A percentile compares a stretch with the other conserved stretches of the same genome.
These are phyloP conservation scores for Epichloe typhina DNA, from an alignment of 2,329 filamentous ascomycete species.

Conservation along the genomic window DNA sequence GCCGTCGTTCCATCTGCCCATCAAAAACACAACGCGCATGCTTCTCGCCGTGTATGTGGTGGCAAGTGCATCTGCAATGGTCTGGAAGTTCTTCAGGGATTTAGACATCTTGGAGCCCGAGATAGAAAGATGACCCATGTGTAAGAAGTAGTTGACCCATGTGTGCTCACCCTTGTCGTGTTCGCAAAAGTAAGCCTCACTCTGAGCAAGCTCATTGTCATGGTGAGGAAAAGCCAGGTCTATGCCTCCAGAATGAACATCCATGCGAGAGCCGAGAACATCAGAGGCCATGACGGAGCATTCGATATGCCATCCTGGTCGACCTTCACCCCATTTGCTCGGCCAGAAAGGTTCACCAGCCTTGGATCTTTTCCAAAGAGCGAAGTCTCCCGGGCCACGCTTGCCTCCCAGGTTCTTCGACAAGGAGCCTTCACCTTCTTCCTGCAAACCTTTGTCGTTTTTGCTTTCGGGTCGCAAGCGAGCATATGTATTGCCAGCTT, in stretches of 20 bases:
- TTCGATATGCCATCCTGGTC: constrained; percentile 95
- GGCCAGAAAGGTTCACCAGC: constrained; percentile 84
- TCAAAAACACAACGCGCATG: constrained; percentile 74
- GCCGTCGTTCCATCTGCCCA: constrained; percentile 81
- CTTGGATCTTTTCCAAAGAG: constrained; percentile 87
- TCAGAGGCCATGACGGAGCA: constrained; percentile 93
- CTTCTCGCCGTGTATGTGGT: constrained; percentile 61
- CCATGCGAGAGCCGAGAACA: constrained; percentile 71
- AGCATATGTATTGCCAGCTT: constrained; percentile 72
- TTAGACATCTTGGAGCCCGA: constrained; percentile 93
- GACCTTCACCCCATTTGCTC: constrained; percentile 73
- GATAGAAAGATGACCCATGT: constrained; percentile 83
- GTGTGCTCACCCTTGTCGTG: constrained; percentile 43
- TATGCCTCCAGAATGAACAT: constrained; percentile 86
- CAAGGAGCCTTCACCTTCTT: constrained; percentile 81
- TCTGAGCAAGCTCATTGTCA: constrained; percentile 85
- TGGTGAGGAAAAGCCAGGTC: constrained; percentile 87
- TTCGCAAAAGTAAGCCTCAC: constrained; percentile 66
- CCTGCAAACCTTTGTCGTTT: constrained; percentile 69
- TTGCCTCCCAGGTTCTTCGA: constrained; percentile 52
- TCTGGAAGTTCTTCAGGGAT: constrained; percentile 89
- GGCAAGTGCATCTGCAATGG: constrained; percentile 69
- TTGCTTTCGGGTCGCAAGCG: constrained; percentile 74
- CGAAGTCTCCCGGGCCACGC: constrained; percentile 70
- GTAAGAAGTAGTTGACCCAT: constrained; percentile 93